Percentiles rank a stretch among this genome's conserved stretches.
phyloP scores from a whole-genome alignment of 2,329 filamentous ascomycete genomes.

The Aspergillus novofumigatus region DNA sequence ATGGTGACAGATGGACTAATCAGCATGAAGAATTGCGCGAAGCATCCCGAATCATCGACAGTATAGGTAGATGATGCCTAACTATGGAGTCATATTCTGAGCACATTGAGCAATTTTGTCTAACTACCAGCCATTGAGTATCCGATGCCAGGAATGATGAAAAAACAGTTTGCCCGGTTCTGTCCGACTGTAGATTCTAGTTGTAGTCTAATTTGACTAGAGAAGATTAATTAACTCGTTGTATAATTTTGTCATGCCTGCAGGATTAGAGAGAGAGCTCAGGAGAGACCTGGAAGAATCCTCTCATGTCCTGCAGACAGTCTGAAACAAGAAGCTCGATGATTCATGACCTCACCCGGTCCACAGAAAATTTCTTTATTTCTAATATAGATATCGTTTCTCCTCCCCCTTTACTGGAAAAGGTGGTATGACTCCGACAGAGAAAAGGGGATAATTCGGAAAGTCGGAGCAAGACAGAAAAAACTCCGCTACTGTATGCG shows the following conservation, averaged over 20 bases:
- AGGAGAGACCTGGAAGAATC: neutral
- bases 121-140: neutral
- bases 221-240: neutral
- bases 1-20: conserved; percentile 19
- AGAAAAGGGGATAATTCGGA: neutral
- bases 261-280: neutral
- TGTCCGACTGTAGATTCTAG: neutral
- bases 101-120: neutral
- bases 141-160: neutral
- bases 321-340: neutral
- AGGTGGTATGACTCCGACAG: neutral
- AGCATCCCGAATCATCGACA: neutral
- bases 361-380: neutral
- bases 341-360: neutral
- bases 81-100: neutral
- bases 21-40: conserved; percentile 7
- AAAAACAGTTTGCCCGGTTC: neutral
- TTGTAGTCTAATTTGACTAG: neutral
- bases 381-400: neutral
- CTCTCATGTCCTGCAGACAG: neutral
- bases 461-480: neutral
- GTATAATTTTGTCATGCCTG: neutral
- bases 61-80: neutral
- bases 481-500: neutral
- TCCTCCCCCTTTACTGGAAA: neutral